Evolutionary conservation across 371 early-diverging fungal genomes (phyloP), one percentile per base, ranked within the genome.

Genomic region (Mycotypha africana): DNA sequence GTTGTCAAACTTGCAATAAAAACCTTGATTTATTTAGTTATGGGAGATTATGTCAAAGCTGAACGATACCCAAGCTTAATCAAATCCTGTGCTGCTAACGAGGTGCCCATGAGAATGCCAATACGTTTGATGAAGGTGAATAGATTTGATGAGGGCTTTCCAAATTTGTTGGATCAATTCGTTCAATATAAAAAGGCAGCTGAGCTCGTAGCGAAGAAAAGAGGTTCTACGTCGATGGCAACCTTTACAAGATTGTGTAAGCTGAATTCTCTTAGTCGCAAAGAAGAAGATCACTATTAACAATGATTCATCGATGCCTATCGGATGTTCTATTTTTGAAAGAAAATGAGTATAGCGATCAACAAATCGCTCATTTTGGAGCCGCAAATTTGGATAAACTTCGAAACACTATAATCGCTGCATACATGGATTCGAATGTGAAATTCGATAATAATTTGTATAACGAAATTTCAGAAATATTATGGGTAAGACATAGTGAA

Each of bases 401-500:
- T 23, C 39, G 33, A 23, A 39, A 47, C 38, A 47, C 22, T 19
- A 36, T 47, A 15, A 23, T 32, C 16, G 21, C 37, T 28, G 38
- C 37, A 30, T 46, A 38, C 23, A 16, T 38, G 20, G 33, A 39
- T 39, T 33, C 30, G 32, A 39, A 32, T 33, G 14, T 33, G 30
- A 24, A 21, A 32, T 39, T 47, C 25, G 33, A 47, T 12, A 22
- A 21, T 24, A 33, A 31, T 23, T 39, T 34, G n/a, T 48, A 33
- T 34, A 40, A 25, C 25, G 34, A 17, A 2, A 39, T 38, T 38
- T 8, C 11, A 28, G 5, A 5, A 11, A 15, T 33, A 33, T 33
- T 33, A 33, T 15, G 34, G 34, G 34, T 48, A 48, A 48, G 41
- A 34, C 33, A 32, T 39, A 31, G 33, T 47, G 39, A 48, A 48